These are phyloP conservation scores for Vanilla planifolia DNA, from an alignment of 106 monocot genomes.

Conservation along the genomic window DNA sequence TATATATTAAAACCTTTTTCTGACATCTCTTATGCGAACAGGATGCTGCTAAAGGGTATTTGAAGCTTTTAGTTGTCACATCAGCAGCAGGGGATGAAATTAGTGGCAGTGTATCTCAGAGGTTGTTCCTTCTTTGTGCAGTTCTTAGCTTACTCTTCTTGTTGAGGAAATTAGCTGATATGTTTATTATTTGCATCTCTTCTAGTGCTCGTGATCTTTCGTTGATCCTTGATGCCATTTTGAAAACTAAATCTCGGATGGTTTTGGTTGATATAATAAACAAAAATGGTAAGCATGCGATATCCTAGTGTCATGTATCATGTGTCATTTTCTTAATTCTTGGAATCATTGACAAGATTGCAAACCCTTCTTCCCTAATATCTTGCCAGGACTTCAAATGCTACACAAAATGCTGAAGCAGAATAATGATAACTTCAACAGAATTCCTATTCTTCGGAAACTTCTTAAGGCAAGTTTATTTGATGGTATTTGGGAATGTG, in stretches of 20 bases:
- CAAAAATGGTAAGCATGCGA: slow-evolving; percentile 59
- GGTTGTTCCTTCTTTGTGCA: slow-evolving; percentile 26
- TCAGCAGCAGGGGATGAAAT: slow-evolving; percentile 68
- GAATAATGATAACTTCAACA: slow-evolving; percentile 60
- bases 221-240: slow-evolving; percentile 90
- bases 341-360: slow-evolving; percentile 12
- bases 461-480: slow-evolving; percentile 71
- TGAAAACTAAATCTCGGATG: slow-evolving; percentile 76
- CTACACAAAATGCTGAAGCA: slow-evolving; percentile 96
- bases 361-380: not conserved
- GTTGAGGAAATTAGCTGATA: not conserved
- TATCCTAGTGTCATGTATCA: not conserved
- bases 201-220: slow-evolving; percentile 82
- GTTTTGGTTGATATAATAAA: slow-evolving; percentile 85
- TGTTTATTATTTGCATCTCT: slow-evolving; percentile 8
- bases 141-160: slow-evolving; percentile 5
- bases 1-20: too few species aligned
- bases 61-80: slow-evolving; percentile 93
- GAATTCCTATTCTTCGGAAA: slow-evolving; percentile 84
- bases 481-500: not conserved
- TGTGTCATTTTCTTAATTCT: slow-evolving; percentile 4
- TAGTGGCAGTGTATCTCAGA: slow-evolving; percentile 57
- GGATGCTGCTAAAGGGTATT: slow-evolving; percentile 90
- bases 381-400: slow-evolving; percentile 77
- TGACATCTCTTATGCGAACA: slow-evolving; percentile 24